phyloP scores from a whole-genome alignment of 768 basidiomycete genomes.

The Coprinellus aureogranulatus region DNA sequence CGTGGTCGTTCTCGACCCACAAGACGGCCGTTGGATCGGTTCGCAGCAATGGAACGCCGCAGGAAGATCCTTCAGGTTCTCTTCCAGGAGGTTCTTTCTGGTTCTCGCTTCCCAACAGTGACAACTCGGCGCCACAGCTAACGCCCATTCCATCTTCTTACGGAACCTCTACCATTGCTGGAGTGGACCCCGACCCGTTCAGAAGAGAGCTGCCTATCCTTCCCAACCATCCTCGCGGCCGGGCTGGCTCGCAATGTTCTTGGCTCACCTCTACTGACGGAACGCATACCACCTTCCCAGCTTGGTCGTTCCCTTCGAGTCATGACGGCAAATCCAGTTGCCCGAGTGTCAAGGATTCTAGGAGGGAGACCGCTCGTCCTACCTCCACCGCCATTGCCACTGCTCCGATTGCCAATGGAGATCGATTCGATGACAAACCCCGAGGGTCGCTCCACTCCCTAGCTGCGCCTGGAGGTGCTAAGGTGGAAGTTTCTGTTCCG shows the following conservation, averaged over 20 bases:
- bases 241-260: constrained; percentile 65
- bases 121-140: constrained; percentile 58
- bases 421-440: constrained; percentile 51
- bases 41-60: constrained; percentile 36
- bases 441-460: constrained; percentile 54
- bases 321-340: constrained; percentile 32
- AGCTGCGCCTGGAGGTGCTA: constrained; percentile 41
- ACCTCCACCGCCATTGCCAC: constrained; percentile 53
- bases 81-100: constrained; percentile 60
- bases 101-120: constrained; percentile 50
- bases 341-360: constrained; percentile 41
- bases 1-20: constrained; percentile 73
- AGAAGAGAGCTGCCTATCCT: constrained; percentile 47
- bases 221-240: constrained; percentile 40
- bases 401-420: constrained; percentile 66
- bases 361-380: constrained; percentile 44
- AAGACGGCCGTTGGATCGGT: constrained; percentile 41
- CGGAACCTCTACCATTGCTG: constrained; percentile 40
- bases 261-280: constrained; percentile 69
- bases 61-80: constrained; percentile 39
- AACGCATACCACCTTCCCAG: constrained; percentile 55
- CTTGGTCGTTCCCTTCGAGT: constrained; percentile 68
- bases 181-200: constrained; percentile 61
- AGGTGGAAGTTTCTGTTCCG: constrained; percentile 54
- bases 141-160: constrained; percentile 67